Conservation (phyloP, 805 yeast species). For the Starmera caribaea region DNA sequence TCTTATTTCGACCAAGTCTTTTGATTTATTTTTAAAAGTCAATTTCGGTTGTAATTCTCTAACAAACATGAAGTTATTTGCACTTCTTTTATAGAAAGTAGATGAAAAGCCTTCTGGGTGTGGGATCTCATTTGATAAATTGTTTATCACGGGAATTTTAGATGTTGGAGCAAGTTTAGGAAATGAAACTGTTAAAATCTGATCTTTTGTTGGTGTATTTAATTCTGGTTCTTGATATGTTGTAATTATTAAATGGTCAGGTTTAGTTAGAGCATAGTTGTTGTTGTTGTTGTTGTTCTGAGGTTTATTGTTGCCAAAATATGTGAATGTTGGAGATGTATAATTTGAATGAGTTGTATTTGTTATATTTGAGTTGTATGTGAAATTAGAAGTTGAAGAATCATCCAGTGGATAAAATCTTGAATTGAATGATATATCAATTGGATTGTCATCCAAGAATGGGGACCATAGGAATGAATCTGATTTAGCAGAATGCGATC, state of each 20-base stretch:
- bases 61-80: slow-evolving; percentile 41
- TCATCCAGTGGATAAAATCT: too few species aligned
- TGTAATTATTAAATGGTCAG: too few species aligned
- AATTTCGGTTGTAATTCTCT: slow-evolving; percentile 38
- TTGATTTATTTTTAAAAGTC: slow-evolving; percentile 26
- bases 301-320: too few species aligned
- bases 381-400: too few species aligned
- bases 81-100: slow-evolving; percentile 37
- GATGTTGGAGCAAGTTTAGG: neutral
- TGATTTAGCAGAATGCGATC: slow-evolving; percentile 16
- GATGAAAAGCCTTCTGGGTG: slow-evolving; percentile 43
- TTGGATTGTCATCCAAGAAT: slow-evolving; percentile 13
- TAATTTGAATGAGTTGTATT: too few species aligned
- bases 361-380: too few species aligned
- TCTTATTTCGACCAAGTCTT: slow-evolving; percentile 30
- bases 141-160: neutral
- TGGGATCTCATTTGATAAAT: neutral
- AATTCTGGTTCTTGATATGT: neutral
- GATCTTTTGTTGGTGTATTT: neutral
- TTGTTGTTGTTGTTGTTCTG: too few species aligned
- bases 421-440: slow-evolving; percentile 9
- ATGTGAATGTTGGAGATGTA: too few species aligned
- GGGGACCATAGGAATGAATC: slow-evolving; percentile 19
- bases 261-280: too few species aligned
- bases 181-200: too few species aligned